Evolutionary conservation across 768 basidiomycete species (phyloP).

Genomic region (Sporobolomyces pararoseus): DNA sequence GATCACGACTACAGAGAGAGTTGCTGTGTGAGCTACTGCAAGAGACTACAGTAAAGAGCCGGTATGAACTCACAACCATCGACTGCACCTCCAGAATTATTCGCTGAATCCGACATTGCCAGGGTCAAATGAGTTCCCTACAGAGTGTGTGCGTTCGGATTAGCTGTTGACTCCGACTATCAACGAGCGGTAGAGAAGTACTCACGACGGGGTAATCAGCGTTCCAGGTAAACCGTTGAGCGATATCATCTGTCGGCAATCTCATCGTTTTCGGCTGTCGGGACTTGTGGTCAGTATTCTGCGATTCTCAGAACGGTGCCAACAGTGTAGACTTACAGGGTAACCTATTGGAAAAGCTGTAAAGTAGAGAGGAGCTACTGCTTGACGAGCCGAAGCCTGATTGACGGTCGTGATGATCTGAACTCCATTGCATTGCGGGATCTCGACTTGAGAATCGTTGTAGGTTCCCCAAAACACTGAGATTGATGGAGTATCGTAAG

Average conservation of each 20-base stretch:
- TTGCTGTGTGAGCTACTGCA: too few relatives aligned
- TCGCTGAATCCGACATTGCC: slow-evolving; percentile 35
- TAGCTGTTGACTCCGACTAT: not conserved
- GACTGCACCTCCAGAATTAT: slow-evolving; percentile 29
- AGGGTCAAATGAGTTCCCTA: slow-evolving; percentile 28
- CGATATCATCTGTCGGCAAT: not conserved
- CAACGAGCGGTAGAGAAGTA: not conserved
- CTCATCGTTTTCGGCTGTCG: not conserved
- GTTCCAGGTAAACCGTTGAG: slow-evolving; percentile 5
- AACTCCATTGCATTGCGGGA: slow-evolving; percentile 17
- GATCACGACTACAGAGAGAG: slow-evolving; percentile 19
- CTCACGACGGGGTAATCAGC: not conserved
- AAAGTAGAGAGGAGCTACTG: slow-evolving; percentile 13
- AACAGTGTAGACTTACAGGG: not conserved
- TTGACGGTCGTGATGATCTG: slow-evolving; percentile 7
- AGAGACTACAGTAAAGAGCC: too few relatives aligned
- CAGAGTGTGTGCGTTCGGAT: not conserved
- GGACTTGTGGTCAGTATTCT: not conserved
- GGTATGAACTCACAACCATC: slow-evolving; percentile 23
- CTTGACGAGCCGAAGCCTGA: not conserved
- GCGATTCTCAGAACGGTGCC: not conserved
- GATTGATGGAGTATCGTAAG: slow-evolving; percentile 11
- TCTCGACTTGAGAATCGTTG: not conserved
- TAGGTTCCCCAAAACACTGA: slow-evolving; percentile 26
- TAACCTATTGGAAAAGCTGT: slow-evolving; percentile 5